A percentile compares a stretch with the other conserved stretches of the same genome.
phyloP scores from a whole-genome alignment of 306 rosid species.

The Begonia loranthoides region DNA sequence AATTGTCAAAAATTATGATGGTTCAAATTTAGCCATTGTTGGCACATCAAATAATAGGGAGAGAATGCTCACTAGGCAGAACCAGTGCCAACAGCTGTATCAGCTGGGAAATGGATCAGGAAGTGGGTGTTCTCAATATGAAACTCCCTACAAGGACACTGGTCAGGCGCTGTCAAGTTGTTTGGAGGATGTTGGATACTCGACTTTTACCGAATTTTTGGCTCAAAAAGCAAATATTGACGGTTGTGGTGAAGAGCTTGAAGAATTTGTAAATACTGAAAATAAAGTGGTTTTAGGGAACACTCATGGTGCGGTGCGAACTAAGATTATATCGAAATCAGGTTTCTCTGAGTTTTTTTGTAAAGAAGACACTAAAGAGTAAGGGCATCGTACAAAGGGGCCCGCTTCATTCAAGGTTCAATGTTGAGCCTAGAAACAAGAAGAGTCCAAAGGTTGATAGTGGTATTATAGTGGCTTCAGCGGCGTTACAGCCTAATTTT shows the following conservation, averaged over 20 bases:
- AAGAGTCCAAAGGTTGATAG: constrained; percentile 24
- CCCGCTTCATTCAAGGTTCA: constrained; percentile 21
- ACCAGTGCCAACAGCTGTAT: constrained; percentile 52
- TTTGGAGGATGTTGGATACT: constrained; percentile 33
- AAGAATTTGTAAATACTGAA: constrained; percentile 30
- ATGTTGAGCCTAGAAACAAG: constrained; percentile 28
- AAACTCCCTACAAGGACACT: constrained; percentile 24
- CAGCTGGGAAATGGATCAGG: constrained; percentile 54
- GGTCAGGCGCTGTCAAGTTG: constrained; percentile 32
- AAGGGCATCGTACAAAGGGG: constrained; percentile 60
- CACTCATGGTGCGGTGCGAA: constrained; percentile 43
- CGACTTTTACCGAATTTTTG: constrained; percentile 30
- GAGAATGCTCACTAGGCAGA: constrained; percentile 31
- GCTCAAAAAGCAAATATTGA: constrained; percentile 34
- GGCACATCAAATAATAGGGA: constrained; percentile 47
- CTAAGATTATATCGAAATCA: constrained; percentile 71
- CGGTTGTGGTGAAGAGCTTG: constrained; percentile 33
- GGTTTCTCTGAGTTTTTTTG: constrained; percentile 79
- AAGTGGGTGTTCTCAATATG: constrained; percentile 31
- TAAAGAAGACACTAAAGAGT: constrained; percentile 62
- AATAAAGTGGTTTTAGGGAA: constrained; percentile 30
- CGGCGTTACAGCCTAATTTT: constrained; percentile 16
- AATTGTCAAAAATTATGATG: constrained; percentile 35
- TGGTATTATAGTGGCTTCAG: constrained; percentile 24
- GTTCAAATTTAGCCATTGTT: constrained; percentile 40